phyloP scores from a whole-genome alignment of 2,329 filamentous ascomycete species.

The Diplodia sapinea region DNA sequence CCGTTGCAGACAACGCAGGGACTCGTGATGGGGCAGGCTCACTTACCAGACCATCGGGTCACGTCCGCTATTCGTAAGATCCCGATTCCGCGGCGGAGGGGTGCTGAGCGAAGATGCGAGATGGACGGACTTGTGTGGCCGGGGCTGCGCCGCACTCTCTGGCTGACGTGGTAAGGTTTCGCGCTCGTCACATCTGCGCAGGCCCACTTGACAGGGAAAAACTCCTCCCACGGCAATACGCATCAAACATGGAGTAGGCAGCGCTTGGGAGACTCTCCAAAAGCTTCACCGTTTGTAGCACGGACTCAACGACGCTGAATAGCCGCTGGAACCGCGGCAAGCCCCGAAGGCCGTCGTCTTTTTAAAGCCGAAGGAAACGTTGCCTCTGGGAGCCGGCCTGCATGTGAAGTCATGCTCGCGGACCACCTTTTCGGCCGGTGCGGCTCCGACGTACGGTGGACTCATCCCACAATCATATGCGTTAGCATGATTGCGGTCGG shows the following conservation, averaged over 20 bases:
- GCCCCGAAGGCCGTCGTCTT: background rate
- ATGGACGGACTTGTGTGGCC: constrained; percentile 10
- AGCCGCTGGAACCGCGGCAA: background rate
- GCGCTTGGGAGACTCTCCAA: background rate
- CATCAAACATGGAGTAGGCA: background rate
- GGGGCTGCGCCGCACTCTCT: constrained; percentile 21
- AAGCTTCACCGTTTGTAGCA: background rate
- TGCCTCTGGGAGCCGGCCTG: background rate
- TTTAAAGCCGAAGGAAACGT: background rate
- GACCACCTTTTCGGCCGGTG: background rate
- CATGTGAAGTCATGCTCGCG: background rate
- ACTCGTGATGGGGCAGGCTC: constrained; percentile 17
- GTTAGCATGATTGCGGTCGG: background rate
- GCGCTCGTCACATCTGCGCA: background rate
- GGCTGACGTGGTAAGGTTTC: constrained; percentile 24
- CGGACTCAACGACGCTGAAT: background rate
- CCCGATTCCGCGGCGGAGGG: constrained; percentile 28
- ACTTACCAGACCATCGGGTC: constrained; percentile 20
- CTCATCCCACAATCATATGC: background rate
- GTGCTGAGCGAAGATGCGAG: constrained; percentile 19
- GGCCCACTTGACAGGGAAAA: constrained; percentile 10
- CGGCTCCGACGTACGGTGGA: background rate
- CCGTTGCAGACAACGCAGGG: constrained; percentile 16
- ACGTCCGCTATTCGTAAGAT: constrained; percentile 18
- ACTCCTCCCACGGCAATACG: background rate